Evolutionary conservation across 2,329 filamentous ascomycete genomes (phyloP).

Genomic region (Aureobasidium vineae): DNA sequence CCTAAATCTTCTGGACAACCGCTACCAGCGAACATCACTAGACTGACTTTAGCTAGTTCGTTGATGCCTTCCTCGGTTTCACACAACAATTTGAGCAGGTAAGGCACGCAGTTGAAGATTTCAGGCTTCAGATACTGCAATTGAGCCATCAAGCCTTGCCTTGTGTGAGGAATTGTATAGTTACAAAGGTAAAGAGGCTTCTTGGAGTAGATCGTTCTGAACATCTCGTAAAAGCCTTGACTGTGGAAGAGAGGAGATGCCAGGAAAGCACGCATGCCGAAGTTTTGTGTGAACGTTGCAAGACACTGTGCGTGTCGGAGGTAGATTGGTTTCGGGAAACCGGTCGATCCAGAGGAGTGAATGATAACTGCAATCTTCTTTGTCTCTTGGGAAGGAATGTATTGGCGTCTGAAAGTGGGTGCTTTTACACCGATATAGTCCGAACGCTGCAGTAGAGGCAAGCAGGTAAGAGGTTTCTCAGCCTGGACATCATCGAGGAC

Average conservation of each 20-base stretch:
- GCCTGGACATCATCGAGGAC: conserved; percentile 37
- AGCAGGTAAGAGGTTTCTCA: conserved; percentile 34
- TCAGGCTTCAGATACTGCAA: conserved; percentile 42
- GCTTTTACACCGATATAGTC: conserved; percentile 31
- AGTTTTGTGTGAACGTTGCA: conserved; percentile 49
- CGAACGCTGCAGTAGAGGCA: conserved; percentile 34
- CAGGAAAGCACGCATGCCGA: conserved; percentile 52
- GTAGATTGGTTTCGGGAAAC: conserved; percentile 62
- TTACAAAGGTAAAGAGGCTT: conserved; percentile 57
- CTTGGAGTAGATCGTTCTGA: conserved; percentile 52
- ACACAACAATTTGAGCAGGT: conserved; percentile 61
- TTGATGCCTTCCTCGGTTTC: conserved; percentile 55
- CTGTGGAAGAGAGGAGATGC: conserved; percentile 61
- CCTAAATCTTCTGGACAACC: conserved; percentile 40
- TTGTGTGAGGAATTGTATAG: conserved; percentile 55
- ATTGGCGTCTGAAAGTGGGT: conserved; percentile 31
- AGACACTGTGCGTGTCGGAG: conserved; percentile 55
- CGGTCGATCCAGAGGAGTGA: conserved; percentile 58
- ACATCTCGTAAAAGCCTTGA: conserved; percentile 57
- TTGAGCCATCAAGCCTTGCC: conserved; percentile 35
- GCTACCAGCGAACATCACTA: conserved; percentile 38
- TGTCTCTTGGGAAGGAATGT: conserved; percentile 34
- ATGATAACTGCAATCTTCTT: conserved; percentile 46
- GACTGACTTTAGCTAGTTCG: conserved; percentile 33
- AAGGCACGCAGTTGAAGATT: conserved; percentile 63